Conservation (phyloP, 192 early-diverging fungal species). For the Powellomyces hirtus region DNA sequence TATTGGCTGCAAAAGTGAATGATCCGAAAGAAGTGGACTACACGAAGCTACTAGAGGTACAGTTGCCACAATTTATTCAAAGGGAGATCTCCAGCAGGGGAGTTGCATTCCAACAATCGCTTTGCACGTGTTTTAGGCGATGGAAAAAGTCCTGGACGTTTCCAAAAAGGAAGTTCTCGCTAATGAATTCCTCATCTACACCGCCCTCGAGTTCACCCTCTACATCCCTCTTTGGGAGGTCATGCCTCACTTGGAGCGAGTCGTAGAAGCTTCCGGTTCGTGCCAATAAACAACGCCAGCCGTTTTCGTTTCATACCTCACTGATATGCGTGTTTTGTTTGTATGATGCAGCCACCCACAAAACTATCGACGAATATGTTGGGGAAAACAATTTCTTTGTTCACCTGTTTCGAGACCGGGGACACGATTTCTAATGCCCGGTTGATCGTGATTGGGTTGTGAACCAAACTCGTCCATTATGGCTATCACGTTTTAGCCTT, state of each 20-base stretch:
- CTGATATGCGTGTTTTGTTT: background rate
- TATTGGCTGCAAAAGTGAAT: slow-evolving; percentile 83
- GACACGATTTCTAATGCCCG: too few relatives aligned
- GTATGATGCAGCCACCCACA: background rate
- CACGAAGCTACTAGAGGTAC: slow-evolving; percentile 57
- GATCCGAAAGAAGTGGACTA: slow-evolving; percentile 75
- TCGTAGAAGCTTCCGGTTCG: slow-evolving; percentile 53
- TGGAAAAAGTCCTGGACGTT: slow-evolving; percentile 75
- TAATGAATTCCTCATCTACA: slow-evolving; percentile 90
- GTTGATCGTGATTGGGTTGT: too few relatives aligned
- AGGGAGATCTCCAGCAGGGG: too few relatives aligned
- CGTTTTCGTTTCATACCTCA: background rate
- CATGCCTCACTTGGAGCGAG: slow-evolving; percentile 88
- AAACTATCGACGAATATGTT: slow-evolving; percentile 27
- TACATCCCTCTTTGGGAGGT: slow-evolving; percentile 85
- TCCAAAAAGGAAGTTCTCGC: slow-evolving; percentile 74
- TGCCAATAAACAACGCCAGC: background rate
- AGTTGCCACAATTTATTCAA: background rate
- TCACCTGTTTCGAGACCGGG: too few relatives aligned
- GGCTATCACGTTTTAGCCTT: too few relatives aligned
- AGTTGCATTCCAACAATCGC: background rate
- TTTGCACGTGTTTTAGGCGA: slow-evolving; percentile 39
- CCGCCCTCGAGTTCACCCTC: slow-evolving; percentile 85
- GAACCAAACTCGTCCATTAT: too few relatives aligned
- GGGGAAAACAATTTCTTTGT: slow-evolving; percentile 18